phyloP scores from a whole-genome alignment of 139 green algal genomes.

The Chlorella sp. region DNA sequence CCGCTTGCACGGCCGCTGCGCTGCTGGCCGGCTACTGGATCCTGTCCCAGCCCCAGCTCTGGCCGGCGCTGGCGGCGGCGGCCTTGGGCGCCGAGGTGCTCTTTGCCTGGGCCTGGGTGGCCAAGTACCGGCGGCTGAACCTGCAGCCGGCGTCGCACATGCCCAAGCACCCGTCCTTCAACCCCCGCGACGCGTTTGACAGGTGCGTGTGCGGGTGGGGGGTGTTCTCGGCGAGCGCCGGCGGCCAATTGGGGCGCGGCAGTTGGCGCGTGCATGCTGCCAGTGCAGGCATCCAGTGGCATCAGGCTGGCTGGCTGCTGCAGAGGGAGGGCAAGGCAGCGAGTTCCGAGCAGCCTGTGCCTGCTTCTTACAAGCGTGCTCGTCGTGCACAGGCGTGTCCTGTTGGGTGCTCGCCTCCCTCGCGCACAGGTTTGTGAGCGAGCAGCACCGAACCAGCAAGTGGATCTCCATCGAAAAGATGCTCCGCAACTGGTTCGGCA shows the following conservation, averaged over 20 bases:
- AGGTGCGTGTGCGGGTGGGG: slow-evolving; percentile 3
- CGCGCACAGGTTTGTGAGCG: slow-evolving; percentile 15
- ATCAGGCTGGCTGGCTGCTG: too few species aligned
- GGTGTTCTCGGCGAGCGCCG: too few species aligned
- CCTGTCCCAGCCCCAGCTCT: neutral
- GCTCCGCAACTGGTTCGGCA: slow-evolving; percentile 22
- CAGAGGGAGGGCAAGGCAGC: too few species aligned
- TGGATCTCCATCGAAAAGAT: slow-evolving; percentile 11
- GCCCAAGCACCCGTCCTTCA: neutral
- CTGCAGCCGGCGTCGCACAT: neutral
- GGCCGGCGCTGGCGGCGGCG: neutral
- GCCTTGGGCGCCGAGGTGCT: neutral
- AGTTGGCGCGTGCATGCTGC: too few species aligned
- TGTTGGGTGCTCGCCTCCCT: too few species aligned
- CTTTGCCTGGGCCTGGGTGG: neutral
- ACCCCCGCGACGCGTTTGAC: slow-evolving; percentile 19
- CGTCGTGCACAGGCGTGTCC: too few species aligned
- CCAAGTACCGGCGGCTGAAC: neutral
- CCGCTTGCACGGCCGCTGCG: neutral
- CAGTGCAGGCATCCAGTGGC: too few species aligned
- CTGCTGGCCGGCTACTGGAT: neutral
- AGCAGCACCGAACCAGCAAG: neutral
- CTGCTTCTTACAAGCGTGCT: too few species aligned
- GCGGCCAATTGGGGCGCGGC: too few species aligned
- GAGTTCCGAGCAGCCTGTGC: too few species aligned